Base-by-base conservation (phyloP, 2,329 filamentous ascomycete genomes). In the Arthrobotrys conoides region DNA sequence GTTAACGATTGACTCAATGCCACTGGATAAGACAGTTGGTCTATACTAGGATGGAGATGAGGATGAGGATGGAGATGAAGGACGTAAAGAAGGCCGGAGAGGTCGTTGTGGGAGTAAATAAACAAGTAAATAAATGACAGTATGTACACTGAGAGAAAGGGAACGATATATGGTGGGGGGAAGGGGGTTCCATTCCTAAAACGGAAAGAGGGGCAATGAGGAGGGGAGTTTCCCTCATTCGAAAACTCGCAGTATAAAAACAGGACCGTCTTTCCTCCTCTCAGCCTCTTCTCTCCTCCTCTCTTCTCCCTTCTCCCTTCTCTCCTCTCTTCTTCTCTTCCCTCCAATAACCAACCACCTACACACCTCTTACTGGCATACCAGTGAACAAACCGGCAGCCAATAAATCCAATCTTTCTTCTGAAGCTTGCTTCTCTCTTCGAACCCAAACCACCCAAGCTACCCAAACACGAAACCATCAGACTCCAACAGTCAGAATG, bases 221-320 rank as follows among this genome's bases (percentile, higher is more conserved):
- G 49, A 36, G 10, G n/a, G 12, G 1, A 18, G 9, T 27, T 30
- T 44, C 65, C 30, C 30, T 22, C 53, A 9, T 5, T 5, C 30
- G n/a, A 12, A 18, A 38, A 20, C 27, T 5, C 5, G 5, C 30
- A 55, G n/a, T 57, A 57, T 59, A 59, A 59, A 59, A 59, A 16
- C 16, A n/a, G 51, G 48, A 20, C 30, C 22, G 5, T 59, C 20
- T 46, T 49, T 59, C 33, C 8, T 36, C 33, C 33, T 9, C 33
- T 36, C 27, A 30, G 16, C 38, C 38, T 44, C n/a, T 20, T 2
- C 44, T 18, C 14, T n/a, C 9, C 2, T 18, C 14, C 18, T 38
- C 27, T 20, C 27, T 16, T 57, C n/a, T 36, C 27, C n/a, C 30
- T 12, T n/a, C 20, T 20, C 27, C 18, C 14, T 5, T 41, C 6